Conservation (phyloP, 306 rosid species). For the Gastrolobium villosum region DNA sequence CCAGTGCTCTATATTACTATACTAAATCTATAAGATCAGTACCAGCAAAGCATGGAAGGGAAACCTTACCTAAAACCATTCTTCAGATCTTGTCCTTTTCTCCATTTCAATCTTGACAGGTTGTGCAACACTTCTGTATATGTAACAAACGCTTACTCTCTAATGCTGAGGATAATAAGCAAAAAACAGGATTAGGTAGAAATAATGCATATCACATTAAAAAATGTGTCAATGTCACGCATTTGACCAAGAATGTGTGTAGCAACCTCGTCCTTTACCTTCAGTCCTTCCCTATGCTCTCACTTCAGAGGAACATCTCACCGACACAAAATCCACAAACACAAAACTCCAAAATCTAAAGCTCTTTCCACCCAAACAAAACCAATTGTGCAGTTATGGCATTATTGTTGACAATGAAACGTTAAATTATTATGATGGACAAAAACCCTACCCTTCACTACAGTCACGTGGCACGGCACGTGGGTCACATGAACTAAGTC, state of each 20-base stretch:
- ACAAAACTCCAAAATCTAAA: slow-evolving; percentile 36
- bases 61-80: slow-evolving; percentile 22
- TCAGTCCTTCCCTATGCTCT: slow-evolving; percentile 24
- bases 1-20: neutral
- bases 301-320: slow-evolving; percentile 30
- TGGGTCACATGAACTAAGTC: slow-evolving; percentile 18
- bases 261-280: slow-evolving; percentile 17
- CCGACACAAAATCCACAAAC: slow-evolving; percentile 46
- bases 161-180: slow-evolving; percentile 15
- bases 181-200: slow-evolving; percentile 26
- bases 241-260: slow-evolving; percentile 42
- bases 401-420: slow-evolving; percentile 39
- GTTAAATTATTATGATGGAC: slow-evolving; percentile 8
- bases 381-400: slow-evolving; percentile 10
- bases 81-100: slow-evolving; percentile 32
- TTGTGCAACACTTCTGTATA: slow-evolving; percentile 18
- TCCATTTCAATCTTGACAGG: neutral
- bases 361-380: neutral
- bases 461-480: slow-evolving; percentile 63
- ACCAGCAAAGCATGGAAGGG: slow-evolving; percentile 13
- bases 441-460: slow-evolving; percentile 39
- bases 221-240: slow-evolving; percentile 29
- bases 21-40: neutral
- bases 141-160: neutral
- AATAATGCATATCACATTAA: slow-evolving; percentile 39